Conservation (phyloP, 176 grass and related monocot genomes). For the Triticum timopheevii region DNA sequence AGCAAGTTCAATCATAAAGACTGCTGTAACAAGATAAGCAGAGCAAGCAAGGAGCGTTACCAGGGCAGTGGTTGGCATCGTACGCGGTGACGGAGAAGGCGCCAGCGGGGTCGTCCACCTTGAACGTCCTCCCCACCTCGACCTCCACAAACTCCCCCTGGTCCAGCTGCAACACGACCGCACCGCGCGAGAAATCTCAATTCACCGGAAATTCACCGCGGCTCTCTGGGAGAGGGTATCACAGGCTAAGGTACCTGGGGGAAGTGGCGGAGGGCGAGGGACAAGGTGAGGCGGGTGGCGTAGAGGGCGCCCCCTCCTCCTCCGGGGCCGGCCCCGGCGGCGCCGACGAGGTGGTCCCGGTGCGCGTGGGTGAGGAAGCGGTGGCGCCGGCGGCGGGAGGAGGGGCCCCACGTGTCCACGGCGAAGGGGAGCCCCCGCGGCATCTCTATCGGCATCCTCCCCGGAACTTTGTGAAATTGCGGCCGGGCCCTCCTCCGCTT, state of each 20-base stretch:
- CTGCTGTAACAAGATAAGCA: not conserved
- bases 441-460: conserved; percentile 92
- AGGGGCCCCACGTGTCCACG: conserved; percentile 73
- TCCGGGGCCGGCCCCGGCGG: conserved; percentile 18
- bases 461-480: not conserved
- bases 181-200: not conserved
- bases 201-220: not conserved
- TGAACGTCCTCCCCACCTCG: conserved; percentile 55
- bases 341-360: conserved; percentile 56
- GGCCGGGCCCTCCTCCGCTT: not conserved
- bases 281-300: conserved; percentile 62
- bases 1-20: not conserved
- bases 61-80: conserved; percentile 87
- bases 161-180: conserved; percentile 31
- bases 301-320: conserved; percentile 42
- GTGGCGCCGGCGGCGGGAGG: conserved; percentile 52
- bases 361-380: conserved; percentile 83
- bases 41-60: conserved; percentile 24
- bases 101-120: conserved; percentile 58
- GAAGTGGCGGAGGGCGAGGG: conserved; percentile 51
- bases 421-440: conserved; percentile 75
- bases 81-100: conserved; percentile 60
- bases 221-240: too few relatives aligned
- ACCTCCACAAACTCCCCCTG: conserved; percentile 58
- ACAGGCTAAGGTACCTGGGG: conserved; percentile 37